These are phyloP conservation scores for Acanthamoeba sp. DNA, from an alignment of 208 protist genomes.

Conservation along the genomic window DNA sequence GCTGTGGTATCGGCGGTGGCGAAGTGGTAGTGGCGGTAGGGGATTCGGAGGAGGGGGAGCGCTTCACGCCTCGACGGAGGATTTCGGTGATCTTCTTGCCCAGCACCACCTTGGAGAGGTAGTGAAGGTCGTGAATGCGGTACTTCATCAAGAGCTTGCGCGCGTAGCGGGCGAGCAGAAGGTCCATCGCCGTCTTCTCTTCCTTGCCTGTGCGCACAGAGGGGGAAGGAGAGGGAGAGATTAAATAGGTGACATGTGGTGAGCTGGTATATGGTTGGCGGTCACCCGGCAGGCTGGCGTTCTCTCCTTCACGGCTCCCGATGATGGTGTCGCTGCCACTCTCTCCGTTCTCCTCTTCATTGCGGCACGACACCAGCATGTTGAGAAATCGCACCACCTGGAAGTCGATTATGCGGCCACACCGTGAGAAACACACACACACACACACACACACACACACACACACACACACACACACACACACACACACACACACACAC, in stretches of 20 bases:
- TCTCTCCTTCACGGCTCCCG: background rate
- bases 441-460: background rate
- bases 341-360: background rate
- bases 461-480: background rate
- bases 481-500: too few species aligned
- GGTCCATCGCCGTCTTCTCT: constrained; percentile 34
- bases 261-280: background rate
- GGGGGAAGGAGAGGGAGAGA: too few species aligned
- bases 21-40: background rate
- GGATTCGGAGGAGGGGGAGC: background rate
- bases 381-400: constrained; percentile 28
- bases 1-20: background rate
- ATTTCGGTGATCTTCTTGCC: constrained; percentile 4
- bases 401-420: background rate
- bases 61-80: background rate
- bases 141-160: constrained; percentile 29
- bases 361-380: constrained; percentile 31
- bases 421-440: background rate
- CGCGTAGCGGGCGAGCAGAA: constrained; percentile 21
- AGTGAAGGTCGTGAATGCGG: constrained; percentile 44
- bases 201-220: background rate
- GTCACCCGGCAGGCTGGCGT: background rate
- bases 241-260: too few species aligned
- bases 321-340: background rate
- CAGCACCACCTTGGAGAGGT: constrained; percentile 13